Evolutionary conservation across 1,284 basidiomycete genomes (phyloP).

Genomic region (Volvariella volvacea): DNA sequence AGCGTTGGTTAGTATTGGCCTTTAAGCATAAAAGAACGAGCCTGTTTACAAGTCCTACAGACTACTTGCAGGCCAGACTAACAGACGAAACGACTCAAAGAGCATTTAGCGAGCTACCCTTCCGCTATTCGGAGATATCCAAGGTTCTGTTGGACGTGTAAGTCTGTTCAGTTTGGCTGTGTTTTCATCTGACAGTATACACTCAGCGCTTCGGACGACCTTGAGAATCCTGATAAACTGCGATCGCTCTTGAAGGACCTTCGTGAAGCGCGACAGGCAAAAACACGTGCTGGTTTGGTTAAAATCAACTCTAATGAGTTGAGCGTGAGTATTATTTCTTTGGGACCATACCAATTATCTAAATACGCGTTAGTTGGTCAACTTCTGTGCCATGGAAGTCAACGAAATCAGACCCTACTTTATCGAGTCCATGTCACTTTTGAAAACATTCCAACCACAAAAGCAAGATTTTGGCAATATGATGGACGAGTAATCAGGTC

Average conservation of each 20-base stretch:
- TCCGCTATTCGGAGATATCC: constrained; percentile 83
- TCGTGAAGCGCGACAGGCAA: constrained; percentile 90
- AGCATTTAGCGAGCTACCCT: constrained; percentile 74
- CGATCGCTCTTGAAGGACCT: constrained; percentile 88
- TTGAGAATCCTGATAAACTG: constrained; percentile 76
- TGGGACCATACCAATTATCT: constrained; percentile 1
- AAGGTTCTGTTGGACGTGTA: constrained; percentile 89
- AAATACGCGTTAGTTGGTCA: constrained; percentile 55
- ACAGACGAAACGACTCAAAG: constrained; percentile 64
- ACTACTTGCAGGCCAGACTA: constrained; percentile 71
- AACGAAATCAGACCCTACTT: constrained; percentile 91
- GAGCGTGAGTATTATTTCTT: constrained; percentile 47
- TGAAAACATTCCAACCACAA: background rate
- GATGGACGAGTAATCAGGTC: background rate
- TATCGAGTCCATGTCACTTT: constrained; percentile 64
- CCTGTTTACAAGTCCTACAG: constrained; percentile 29
- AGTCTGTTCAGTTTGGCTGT: constrained; percentile 21
- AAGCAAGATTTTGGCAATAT: constrained; percentile 1
- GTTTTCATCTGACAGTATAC: constrained; percentile 1
- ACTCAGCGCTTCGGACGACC: constrained; percentile 82
- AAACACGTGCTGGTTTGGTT: constrained; percentile 79
- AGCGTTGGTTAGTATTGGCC: constrained; percentile 57
- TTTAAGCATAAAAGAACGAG: background rate
- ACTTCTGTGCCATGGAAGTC: constrained; percentile 86
- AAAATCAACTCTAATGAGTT: constrained; percentile 72